phyloP scores from a whole-genome alignment of 73 alveolate genomes.

The Tetrahymena thermophila region DNA sequence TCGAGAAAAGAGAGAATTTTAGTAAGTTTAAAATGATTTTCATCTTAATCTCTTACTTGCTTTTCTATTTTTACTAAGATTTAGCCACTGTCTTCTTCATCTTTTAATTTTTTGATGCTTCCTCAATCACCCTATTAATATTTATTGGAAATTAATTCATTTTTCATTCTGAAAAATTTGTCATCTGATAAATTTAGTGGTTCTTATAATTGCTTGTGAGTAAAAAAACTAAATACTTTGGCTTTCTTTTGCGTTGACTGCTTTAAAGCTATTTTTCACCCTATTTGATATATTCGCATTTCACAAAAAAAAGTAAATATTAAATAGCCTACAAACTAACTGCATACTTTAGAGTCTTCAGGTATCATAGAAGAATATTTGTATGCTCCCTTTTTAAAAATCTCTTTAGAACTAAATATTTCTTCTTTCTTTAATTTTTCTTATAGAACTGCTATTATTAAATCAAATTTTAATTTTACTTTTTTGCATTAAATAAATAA shows the following conservation, averaged over 20 bases:
- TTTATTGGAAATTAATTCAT: neutral
- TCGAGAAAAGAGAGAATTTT: neutral
- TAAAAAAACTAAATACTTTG: neutral
- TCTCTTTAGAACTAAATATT: neutral
- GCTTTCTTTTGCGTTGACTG: neutral
- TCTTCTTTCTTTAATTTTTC: neutral
- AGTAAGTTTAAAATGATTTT: neutral
- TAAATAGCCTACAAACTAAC: neutral
- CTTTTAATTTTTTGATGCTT: neutral
- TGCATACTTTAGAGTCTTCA: neutral
- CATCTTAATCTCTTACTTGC: neutral
- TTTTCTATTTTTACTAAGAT: neutral
- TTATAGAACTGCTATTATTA: neutral
- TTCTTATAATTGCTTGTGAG: neutral
- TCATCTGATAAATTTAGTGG: neutral
- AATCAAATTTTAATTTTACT: neutral
- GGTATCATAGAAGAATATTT: neutral
- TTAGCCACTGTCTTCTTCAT: slow-evolving; percentile 1
- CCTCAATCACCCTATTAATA: neutral
- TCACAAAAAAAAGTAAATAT: neutral
- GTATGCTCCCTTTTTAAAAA: neutral
- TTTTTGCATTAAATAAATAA: neutral
- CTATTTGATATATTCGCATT: neutral
- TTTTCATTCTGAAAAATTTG: neutral
- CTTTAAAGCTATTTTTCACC: neutral